These are phyloP conservation scores for Talaromyces islandicus DNA, from an alignment of 2,329 filamentous ascomycete genomes.

Conservation along the genomic window DNA sequence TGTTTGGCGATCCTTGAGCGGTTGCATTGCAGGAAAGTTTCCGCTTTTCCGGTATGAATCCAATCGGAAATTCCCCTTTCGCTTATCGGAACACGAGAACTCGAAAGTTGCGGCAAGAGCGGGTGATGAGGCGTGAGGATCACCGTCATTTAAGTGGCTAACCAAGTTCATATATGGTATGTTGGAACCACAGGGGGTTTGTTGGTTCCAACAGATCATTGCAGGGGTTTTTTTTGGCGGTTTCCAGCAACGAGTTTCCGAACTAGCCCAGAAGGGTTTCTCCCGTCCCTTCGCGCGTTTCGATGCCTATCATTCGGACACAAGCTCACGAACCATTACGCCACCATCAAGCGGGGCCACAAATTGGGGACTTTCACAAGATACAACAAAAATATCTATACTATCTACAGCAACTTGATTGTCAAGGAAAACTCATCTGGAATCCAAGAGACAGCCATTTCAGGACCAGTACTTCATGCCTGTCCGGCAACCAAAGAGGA, in stretches of 20 bases:
- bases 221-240: not conserved
- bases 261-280: not conserved
- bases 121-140: not conserved
- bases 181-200: not conserved
- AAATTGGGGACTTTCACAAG: not conserved
- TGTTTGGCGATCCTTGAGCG: not conserved
- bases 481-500: not conserved
- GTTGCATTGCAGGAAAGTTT: not conserved
- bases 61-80: not conserved
- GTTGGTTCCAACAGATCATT: not conserved
- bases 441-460: not conserved
- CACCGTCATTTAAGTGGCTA: not conserved
- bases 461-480: not conserved
- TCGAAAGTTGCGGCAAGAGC: not conserved
- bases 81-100: not conserved
- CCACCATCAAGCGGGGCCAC: not conserved
- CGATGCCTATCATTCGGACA: not conserved
- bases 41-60: not conserved
- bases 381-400: not conserved
- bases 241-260: not conserved
- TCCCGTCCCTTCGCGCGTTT: not conserved
- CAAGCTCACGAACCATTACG: not conserved
- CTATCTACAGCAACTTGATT: not conserved
- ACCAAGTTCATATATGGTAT: not conserved
- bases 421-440: not conserved